Evolutionary conservation across 257 asterid species (phyloP).

Genomic region (Solanum gandarillasii): DNA sequence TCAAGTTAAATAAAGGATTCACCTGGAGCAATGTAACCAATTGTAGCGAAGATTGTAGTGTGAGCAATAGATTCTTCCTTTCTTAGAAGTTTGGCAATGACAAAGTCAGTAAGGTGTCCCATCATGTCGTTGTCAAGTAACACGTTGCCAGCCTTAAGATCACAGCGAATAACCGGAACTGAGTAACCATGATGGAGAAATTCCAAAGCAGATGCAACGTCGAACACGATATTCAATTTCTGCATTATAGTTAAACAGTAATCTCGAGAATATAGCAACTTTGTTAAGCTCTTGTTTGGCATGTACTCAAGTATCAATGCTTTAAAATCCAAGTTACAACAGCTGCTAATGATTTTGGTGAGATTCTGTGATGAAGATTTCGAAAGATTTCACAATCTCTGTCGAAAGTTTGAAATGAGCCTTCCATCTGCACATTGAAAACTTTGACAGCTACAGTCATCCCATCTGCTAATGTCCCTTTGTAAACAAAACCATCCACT

Average conservation of each 20-base stretch:
- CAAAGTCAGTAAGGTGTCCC: constrained; percentile 18
- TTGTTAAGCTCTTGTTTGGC: constrained; percentile 20
- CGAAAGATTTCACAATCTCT: background rate
- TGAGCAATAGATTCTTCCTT: constrained; percentile 1
- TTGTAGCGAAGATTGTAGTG: constrained; percentile 14
- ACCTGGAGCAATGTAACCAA: constrained; percentile 24
- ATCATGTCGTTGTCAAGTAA: constrained; percentile 7
- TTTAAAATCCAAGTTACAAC: constrained; percentile 5
- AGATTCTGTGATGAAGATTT: constrained; percentile 6
- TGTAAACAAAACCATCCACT: background rate
- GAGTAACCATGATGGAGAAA: constrained; percentile 16
- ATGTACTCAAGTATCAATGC: constrained; percentile 22
- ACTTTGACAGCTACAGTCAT: background rate
- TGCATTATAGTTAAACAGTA: background rate
- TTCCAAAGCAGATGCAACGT: constrained; percentile 11
- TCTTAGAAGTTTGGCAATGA: constrained; percentile 10
- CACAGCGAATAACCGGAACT: constrained; percentile 7
- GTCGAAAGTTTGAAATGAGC: background rate
- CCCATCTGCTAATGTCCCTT: background rate
- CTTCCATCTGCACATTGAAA: background rate
- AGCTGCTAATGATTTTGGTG: too few species aligned
- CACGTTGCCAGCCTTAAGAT: constrained; percentile 18
- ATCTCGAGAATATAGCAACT: background rate
- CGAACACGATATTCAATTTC: constrained; percentile 11
- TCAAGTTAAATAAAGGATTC: background rate